phyloP scores from a whole-genome alignment of 2,329 filamentous ascomycete genomes.

The Nemania serpens region DNA sequence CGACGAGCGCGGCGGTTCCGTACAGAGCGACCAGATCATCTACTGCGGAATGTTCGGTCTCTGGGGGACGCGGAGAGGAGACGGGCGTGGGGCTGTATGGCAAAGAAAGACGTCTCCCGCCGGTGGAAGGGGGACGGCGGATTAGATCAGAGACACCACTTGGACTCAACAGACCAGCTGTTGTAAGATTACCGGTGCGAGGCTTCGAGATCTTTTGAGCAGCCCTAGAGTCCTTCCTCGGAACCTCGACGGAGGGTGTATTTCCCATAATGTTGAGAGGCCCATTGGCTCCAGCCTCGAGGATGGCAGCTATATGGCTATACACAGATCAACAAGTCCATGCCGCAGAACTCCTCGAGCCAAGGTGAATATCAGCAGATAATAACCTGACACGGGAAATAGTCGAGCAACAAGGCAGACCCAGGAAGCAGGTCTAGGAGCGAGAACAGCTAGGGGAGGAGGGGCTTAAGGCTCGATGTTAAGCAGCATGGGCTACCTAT shows the following conservation, averaged over 20 bases:
- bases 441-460: slow-evolving; percentile 15
- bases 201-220: slow-evolving; percentile 59
- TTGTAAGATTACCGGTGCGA: slow-evolving; percentile 48
- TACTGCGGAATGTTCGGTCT: slow-evolving; percentile 18
- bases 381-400: slow-evolving; percentile 39
- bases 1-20: slow-evolving; percentile 19
- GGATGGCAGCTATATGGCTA: slow-evolving; percentile 43
- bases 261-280: slow-evolving; percentile 54
- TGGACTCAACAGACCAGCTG: slow-evolving; percentile 49
- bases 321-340: slow-evolving; percentile 46
- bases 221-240: slow-evolving; percentile 42
- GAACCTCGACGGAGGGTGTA: slow-evolving; percentile 52
- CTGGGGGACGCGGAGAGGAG: slow-evolving; percentile 30
- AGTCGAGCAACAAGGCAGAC: slow-evolving; percentile 28
- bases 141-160: slow-evolving; percentile 42
- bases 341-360: slow-evolving; percentile 42
- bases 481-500: slow-evolving; percentile 29
- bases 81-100: slow-evolving; percentile 30
- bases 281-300: slow-evolving; percentile 33
- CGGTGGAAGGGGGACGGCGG: slow-evolving; percentile 36
- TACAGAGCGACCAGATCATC: slow-evolving; percentile 18
- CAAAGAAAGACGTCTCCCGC: slow-evolving; percentile 35
- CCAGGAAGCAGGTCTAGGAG: slow-evolving; percentile 21
- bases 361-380: slow-evolving; percentile 36
- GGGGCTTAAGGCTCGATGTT: slow-evolving; percentile 29